Evolutionary conservation across 257 asterid species (phyloP).

Genomic region (Nicotiana obtusifolia): DNA sequence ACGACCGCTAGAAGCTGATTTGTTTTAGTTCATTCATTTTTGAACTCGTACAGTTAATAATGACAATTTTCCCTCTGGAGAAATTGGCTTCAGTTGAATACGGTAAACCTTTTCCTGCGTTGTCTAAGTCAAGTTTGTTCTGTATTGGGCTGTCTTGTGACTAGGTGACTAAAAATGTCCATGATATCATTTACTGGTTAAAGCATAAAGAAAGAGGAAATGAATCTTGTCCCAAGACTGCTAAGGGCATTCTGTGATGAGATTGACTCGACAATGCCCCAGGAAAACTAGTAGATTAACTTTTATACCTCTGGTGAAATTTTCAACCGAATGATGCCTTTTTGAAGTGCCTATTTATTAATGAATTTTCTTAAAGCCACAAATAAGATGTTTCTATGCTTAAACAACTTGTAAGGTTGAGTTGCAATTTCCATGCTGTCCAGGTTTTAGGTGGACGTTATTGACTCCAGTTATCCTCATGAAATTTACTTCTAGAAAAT

Average conservation of each 20-base stretch:
- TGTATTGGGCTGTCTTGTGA: neutral
- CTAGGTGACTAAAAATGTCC: neutral
- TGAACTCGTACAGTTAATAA: neutral
- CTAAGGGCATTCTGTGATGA: neutral
- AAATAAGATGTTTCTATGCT: neutral
- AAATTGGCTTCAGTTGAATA: neutral
- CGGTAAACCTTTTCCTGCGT: neutral
- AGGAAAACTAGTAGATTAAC: neutral
- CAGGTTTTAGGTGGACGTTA: neutral
- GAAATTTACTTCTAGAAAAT: neutral
- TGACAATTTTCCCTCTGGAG: neutral
- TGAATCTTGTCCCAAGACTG: neutral
- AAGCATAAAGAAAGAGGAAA: neutral
- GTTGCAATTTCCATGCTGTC: neutral
- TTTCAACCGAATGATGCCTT: neutral
- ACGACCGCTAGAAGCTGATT: neutral
- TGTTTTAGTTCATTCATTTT: neutral
- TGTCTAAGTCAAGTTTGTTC: neutral
- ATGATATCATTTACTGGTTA: neutral
- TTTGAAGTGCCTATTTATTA: neutral
- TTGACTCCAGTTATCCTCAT: neutral
- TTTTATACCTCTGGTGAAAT: too few species aligned
- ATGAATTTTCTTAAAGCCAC: neutral
- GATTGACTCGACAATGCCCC: neutral
- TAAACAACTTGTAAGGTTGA: neutral